These are phyloP conservation scores for Wakefieldia striispora DNA, from an alignment of 768 basidiomycete species.

Conservation along the genomic window DNA sequence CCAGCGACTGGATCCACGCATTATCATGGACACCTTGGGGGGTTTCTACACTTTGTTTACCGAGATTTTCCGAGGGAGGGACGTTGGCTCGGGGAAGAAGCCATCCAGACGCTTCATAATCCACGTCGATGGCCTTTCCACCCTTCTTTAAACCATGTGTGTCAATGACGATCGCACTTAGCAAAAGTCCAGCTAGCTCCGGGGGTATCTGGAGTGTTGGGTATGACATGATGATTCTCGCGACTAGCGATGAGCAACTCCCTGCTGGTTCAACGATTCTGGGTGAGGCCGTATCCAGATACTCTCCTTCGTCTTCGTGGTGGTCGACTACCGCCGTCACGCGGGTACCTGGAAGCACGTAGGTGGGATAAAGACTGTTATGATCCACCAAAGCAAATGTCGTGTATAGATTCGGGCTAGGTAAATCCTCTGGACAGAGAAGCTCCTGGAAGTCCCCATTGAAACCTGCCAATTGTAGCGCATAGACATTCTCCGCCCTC, in stretches of 20 bases:
- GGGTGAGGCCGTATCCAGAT: constrained; percentile 60
- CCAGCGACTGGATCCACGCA: constrained; percentile 48
- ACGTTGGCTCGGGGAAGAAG: constrained; percentile 60
- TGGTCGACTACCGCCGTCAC: constrained; percentile 88
- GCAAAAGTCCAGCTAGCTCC: constrained; percentile 74
- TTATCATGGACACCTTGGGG: constrained; percentile 36
- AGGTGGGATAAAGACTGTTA: constrained; percentile 60
- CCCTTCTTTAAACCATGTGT: constrained; percentile 74
- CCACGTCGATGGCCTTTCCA: constrained; percentile 71
- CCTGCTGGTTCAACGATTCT: constrained; percentile 70
- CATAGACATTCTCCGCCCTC: constrained; percentile 85
- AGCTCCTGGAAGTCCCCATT: constrained; percentile 50
- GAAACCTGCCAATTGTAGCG: constrained; percentile 60
- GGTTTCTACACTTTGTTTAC: neutral
- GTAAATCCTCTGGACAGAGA: constrained; percentile 68
- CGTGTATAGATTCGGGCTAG: constrained; percentile 39
- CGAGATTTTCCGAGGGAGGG: constrained; percentile 16
- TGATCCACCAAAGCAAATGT: constrained; percentile 89
- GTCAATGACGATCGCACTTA: constrained; percentile 83
- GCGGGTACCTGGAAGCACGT: constrained; percentile 37
- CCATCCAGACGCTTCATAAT: constrained; percentile 61
- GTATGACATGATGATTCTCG: constrained; percentile 33
- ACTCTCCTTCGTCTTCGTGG: constrained; percentile 78
- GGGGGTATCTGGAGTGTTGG: constrained; percentile 36
- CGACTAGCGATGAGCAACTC: constrained; percentile 72